Evolutionary conservation across 2,329 filamentous ascomycete species (phyloP), one percentile per base, ranked within the genome.

Genomic region (Phoma sp.): DNA sequence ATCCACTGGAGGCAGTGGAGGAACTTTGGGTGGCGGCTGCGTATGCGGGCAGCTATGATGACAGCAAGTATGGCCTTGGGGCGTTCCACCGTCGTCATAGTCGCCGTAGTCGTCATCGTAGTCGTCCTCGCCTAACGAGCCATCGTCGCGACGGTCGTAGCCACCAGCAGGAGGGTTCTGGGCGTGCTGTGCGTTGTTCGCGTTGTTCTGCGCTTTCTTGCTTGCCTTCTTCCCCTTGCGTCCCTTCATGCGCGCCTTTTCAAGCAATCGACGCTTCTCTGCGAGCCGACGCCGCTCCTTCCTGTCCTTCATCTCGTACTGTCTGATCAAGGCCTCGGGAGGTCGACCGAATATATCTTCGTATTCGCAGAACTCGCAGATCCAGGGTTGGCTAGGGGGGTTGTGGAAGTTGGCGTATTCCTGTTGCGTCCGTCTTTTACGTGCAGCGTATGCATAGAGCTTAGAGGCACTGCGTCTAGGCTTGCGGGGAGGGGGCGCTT

Each of bases 351-450:
- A 98, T 44, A 99, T 97, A 47, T 86, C 86, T 76, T 98, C 93
- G 71, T 97, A 99, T 75, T 99, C 95, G 79, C 95, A 99, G 72
- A 98, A 98, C 69, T 97, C 91, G 77, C 95, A 99, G 41, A 98
- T 92, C 90, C 93, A 98, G 45, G 92, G 84, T 57, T 96, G 90
- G 61, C 91, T 89, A 0, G 89, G 89, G 1, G 90, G 89, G 66
- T 90, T 87, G 65, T 89, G 86, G 58, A 85, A 86, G 72, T 95
- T 96, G 52, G 85, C 83, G 60, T 89, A 88, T 65, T 90, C 85
- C 57, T 95, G 90, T 67, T 90, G 83, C 41, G 90, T 84, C 55
- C 89, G 88, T 6, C 95, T 89, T 61, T 91, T 86, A 23, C 86
- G 86, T 24, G 91, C 93, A 53, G 92, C 91, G 57, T 86, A 77